Conservation (phyloP, 495 filamentous ascomycete genomes). For the Talaromyces adpressus region DNA sequence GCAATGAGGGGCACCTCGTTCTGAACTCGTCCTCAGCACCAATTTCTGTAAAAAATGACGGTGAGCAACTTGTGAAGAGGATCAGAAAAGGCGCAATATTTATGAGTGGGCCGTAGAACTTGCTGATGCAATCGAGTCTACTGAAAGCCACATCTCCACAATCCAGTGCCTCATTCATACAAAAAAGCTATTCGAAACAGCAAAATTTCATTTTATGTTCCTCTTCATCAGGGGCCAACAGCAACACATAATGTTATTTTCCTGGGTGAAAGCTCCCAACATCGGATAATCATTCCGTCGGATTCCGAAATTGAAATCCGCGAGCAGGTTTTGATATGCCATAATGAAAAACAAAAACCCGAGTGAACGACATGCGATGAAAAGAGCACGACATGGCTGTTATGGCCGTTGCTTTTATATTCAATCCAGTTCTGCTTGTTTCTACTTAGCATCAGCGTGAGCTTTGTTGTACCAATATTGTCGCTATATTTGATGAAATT, state of each 20-base stretch:
- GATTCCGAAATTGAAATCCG: not conserved
- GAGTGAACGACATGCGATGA: not conserved
- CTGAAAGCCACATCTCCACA: no score
- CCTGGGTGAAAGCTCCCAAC: not conserved
- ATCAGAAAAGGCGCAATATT: not conserved
- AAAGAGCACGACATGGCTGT: no score
- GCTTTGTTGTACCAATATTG: no score
- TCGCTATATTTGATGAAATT: no score
- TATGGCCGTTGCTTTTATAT: no score
- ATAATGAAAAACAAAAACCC: not conserved
- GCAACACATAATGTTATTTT: not conserved
- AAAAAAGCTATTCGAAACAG: not conserved
- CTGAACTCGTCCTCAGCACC: not conserved
- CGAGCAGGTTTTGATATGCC: not conserved
- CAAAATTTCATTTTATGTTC: not conserved
- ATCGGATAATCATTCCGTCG: not conserved
- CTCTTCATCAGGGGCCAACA: not conserved
- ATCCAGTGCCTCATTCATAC: no score
- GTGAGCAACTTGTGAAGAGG: not conserved
- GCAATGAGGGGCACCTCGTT: not conserved
- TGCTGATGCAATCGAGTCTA: no score
- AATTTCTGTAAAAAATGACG: not conserved
- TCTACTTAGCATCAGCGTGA: no score
- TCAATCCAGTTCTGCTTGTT: no score
- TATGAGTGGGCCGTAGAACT: not conserved